phyloP scores from a whole-genome alignment of 805 yeast species.

The Metschnikowia gelsemii region DNA sequence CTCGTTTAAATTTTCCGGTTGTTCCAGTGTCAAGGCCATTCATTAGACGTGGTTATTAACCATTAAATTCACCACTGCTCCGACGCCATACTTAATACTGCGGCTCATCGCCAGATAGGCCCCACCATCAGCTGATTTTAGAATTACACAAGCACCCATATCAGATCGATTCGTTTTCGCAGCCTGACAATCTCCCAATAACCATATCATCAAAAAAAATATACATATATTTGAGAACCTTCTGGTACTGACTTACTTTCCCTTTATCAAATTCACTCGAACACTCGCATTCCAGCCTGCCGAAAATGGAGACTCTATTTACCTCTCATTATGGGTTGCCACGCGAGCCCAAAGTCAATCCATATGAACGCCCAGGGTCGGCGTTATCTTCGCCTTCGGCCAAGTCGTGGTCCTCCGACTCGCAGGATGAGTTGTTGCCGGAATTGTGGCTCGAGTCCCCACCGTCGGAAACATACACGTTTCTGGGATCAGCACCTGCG shows the following conservation, averaged over 20 bases:
- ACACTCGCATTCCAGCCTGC: too few relatives aligned
- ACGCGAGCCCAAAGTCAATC: slow-evolving; percentile 4
- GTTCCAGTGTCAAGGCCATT: too few relatives aligned
- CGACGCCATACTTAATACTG: not conserved
- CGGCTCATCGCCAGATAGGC: slow-evolving; percentile 7
- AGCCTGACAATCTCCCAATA: too few relatives aligned
- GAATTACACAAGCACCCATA: too few relatives aligned
- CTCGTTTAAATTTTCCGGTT: too few relatives aligned
- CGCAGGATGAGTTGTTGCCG: slow-evolving; percentile 32
- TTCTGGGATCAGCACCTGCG: not conserved
- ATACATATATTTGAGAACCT: not conserved
- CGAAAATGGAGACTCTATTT: slow-evolving; percentile 10
- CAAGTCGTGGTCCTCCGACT: slow-evolving; percentile 12
- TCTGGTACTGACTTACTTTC: not conserved
- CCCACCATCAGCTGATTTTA: too few relatives aligned
- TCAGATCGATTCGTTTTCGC: too few relatives aligned
- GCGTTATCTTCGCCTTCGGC: slow-evolving; percentile 11
- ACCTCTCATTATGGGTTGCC: slow-evolving; percentile 8
- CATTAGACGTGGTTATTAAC: not conserved
- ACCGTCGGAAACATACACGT: slow-evolving; percentile 6
- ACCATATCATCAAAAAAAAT: too few relatives aligned
- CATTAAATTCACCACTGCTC: not conserved
- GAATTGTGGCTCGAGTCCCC: slow-evolving; percentile 33
- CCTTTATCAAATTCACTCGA: too few relatives aligned
- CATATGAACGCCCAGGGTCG: slow-evolving; percentile 4